Evolutionary conservation across 192 early-diverging fungal species (phyloP).

Genomic region (Coemansia sp.): DNA sequence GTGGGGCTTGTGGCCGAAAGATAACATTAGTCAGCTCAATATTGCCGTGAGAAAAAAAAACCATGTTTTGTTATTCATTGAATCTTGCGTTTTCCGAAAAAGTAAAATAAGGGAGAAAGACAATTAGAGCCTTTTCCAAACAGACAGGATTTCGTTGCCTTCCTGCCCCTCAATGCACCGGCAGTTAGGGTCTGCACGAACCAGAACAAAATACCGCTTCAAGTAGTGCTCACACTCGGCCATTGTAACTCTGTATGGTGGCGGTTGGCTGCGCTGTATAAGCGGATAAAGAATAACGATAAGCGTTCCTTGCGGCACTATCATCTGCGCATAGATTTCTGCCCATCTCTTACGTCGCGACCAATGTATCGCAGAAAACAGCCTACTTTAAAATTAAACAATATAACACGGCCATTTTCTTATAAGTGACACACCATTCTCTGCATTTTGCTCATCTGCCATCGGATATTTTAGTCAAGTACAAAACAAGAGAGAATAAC

Average conservation of each 20-base stretch:
- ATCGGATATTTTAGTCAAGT: neutral
- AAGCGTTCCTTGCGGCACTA: slow-evolving; percentile 46
- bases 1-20: too few species aligned
- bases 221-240: slow-evolving; percentile 41
- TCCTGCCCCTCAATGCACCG: slow-evolving; percentile 43
- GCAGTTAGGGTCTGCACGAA: slow-evolving; percentile 50
- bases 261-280: slow-evolving; percentile 33
- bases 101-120: neutral
- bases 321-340: slow-evolving; percentile 40
- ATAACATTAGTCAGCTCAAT: too few species aligned
- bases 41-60: too few species aligned
- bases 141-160: slow-evolving; percentile 48
- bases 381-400: slow-evolving; percentile 20
- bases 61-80: too few species aligned
- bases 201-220: slow-evolving; percentile 51
- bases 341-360: slow-evolving; percentile 50
- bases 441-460: too few species aligned
- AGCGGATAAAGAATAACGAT: slow-evolving; percentile 49
- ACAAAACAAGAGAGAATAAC: neutral
- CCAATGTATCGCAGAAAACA: slow-evolving; percentile 47
- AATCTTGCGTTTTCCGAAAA: neutral
- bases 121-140: slow-evolving; percentile 37
- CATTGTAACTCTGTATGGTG: slow-evolving; percentile 46
- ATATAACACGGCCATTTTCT: neutral
- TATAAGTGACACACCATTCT: too few species aligned